Evolutionary conservation across 2,329 filamentous ascomycete species (phyloP).

Genomic region (Canariomyces notabilis): DNA sequence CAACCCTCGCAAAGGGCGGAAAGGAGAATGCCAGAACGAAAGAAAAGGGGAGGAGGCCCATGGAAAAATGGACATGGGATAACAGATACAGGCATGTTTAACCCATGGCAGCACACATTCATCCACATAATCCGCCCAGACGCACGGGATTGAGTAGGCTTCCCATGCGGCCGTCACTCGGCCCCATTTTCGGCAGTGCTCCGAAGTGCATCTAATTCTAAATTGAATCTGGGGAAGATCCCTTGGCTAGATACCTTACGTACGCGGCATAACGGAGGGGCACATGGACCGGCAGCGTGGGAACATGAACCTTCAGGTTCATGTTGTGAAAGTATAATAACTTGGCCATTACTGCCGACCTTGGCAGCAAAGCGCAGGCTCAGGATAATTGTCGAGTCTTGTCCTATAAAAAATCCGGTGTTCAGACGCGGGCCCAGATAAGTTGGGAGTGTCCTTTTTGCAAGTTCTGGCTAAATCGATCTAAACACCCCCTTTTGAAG

Average conservation of each 20-base stretch:
- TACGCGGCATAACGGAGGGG: neutral
- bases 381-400: neutral
- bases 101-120: slow-evolving; percentile 1
- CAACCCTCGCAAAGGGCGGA: neutral
- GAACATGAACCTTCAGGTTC: too few relatives aligned
- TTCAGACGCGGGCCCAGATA: neutral
- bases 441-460: neutral
- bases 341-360: neutral
- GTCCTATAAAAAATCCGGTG: neutral
- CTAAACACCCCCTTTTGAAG: neutral
- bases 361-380: neutral
- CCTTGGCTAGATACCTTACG: neutral
- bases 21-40: neutral
- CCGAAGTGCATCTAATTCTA: slow-evolving; percentile 17
- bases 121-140: slow-evolving; percentile 2
- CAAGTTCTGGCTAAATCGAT: slow-evolving; percentile 5
- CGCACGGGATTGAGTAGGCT: neutral
- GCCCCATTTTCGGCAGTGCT: slow-evolving; percentile 21
- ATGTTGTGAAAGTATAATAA: too few relatives aligned
- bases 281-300: neutral
- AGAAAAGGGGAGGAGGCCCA: neutral
- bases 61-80: neutral
- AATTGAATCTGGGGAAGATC: slow-evolving; percentile 20
- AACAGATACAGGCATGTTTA: neutral
- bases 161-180: slow-evolving; percentile 8